phyloP scores from a whole-genome alignment of 495 filamentous ascomycete species.

The Xeromyces bisporus region DNA sequence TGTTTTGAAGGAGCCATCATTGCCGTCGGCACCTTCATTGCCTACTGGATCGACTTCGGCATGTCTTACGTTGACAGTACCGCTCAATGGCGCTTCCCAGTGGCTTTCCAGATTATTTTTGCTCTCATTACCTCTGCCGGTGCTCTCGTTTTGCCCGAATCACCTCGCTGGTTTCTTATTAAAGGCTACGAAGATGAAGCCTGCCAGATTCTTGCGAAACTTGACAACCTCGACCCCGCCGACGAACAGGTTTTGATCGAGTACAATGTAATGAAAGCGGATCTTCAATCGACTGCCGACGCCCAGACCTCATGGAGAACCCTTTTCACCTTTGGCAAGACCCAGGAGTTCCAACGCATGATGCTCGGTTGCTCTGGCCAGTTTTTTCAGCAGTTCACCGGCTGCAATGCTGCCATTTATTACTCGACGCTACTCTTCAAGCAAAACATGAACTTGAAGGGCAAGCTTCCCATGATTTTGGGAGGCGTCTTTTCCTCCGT shows the following conservation, averaged over 20 bases:
- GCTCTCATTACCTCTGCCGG: slow-evolving; percentile 40
- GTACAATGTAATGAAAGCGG: slow-evolving; percentile 31
- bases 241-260: slow-evolving; percentile 20
- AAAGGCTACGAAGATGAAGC: slow-evolving; percentile 40
- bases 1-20: slow-evolving; percentile 69
- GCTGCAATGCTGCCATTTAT: slow-evolving; percentile 72
- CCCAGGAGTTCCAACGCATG: slow-evolving; percentile 29
- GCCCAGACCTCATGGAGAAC: slow-evolving; percentile 21
- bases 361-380: slow-evolving; percentile 29
- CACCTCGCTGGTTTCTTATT: slow-evolving; percentile 57
- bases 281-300: slow-evolving; percentile 12
- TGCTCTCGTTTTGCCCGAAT: slow-evolving; percentile 52
- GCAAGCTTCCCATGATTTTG: slow-evolving; percentile 48
- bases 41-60: slow-evolving; percentile 76
- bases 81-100: slow-evolving; percentile 47
- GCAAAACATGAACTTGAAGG: slow-evolving; percentile 36
- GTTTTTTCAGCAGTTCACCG: slow-evolving; percentile 64
- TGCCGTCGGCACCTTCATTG: slow-evolving; percentile 58
- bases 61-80: slow-evolving; percentile 37
- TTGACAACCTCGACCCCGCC: slow-evolving; percentile 20
- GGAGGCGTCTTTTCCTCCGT: slow-evolving; percentile 70
- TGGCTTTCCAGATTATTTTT: slow-evolving; percentile 66
- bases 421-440: slow-evolving; percentile 67
- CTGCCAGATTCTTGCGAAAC: slow-evolving; percentile 48
- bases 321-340: slow-evolving; percentile 28